Conservation (phyloP, 1,284 basidiomycete species). For the Anthracocystis walkeri region DNA sequence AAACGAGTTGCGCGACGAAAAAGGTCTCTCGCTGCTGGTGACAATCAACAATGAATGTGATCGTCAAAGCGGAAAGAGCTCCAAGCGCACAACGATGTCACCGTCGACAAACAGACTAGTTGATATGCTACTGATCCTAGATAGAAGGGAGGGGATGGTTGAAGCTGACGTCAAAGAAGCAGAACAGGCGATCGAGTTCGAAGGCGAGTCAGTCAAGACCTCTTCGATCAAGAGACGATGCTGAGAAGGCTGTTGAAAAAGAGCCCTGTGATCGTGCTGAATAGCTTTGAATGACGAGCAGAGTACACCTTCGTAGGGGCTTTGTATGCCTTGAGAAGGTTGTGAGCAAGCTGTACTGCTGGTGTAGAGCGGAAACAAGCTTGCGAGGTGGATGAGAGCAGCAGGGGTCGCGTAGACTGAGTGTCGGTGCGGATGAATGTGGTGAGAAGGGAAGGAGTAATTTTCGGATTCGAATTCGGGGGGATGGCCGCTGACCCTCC, state of each 20-base stretch:
- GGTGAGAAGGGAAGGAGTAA: conserved; percentile 48
- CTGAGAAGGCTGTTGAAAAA: conserved; percentile 11
- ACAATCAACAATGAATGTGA: conserved; percentile 48
- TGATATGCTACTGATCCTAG: conserved; percentile 33
- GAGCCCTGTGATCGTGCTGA: conserved; percentile 24
- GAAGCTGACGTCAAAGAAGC: conserved; percentile 22
- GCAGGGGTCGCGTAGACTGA: conserved; percentile 47
- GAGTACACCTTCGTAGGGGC: conserved; percentile 8
- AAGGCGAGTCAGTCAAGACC: conserved; percentile 46
- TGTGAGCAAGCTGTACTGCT: conserved; percentile 27
- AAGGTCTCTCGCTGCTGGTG: conserved; percentile 14
- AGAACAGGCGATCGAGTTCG: conserved; percentile 20
- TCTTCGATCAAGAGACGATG: conserved; percentile 36
- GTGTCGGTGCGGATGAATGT: conserved; percentile 52
- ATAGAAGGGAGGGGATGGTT: neutral
- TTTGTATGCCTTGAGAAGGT: conserved; percentile 13
- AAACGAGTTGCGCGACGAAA: conserved; percentile 9
- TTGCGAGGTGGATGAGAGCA: conserved; percentile 21
- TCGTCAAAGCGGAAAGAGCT: conserved; percentile 31
- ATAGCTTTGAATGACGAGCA: conserved; percentile 16
- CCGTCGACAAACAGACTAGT: conserved; percentile 49
- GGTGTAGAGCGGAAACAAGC: conserved; percentile 19
- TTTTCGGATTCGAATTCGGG: conserved; percentile 32
- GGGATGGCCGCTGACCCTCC: conserved; percentile 22
- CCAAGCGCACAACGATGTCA: conserved; percentile 31